Percentiles rank a stretch among this genome's conserved stretches.
These are phyloP conservation scores for Kalanchoe fedtschenkoi DNA, from an alignment of 164 flowering plant species.

Conservation along the genomic window DNA sequence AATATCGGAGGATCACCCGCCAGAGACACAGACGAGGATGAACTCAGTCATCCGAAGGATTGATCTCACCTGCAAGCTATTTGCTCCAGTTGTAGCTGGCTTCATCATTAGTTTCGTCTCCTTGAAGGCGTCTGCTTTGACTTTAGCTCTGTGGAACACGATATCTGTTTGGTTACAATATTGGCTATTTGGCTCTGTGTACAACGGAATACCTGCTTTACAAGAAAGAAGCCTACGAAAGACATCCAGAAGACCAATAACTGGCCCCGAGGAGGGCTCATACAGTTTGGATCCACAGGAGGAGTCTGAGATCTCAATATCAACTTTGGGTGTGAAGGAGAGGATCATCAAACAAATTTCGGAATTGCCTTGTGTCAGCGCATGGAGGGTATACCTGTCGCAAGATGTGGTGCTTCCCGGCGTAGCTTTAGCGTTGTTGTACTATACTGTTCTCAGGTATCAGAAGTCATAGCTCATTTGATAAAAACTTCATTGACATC, in stretches of 20 bases:
- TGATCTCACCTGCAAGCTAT: constrained; percentile 66
- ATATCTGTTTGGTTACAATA: constrained; percentile 58
- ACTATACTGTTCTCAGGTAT: constrained; percentile 82
- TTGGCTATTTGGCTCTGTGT: constrained; percentile 72
- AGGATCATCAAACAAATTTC: constrained; percentile 15
- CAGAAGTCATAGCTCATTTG: not conserved
- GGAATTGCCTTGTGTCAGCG: constrained; percentile 27
- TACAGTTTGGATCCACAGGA: constrained; percentile 15
- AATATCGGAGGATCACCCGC: constrained; percentile 57
- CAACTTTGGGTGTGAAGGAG: constrained; percentile 11
- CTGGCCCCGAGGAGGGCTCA: constrained; percentile 13
- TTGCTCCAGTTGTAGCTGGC: constrained; percentile 69
- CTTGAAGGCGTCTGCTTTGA: constrained; percentile 60
- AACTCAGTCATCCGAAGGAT: constrained; percentile 71
- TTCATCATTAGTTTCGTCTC: constrained; percentile 78
- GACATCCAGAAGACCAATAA: constrained; percentile 10
- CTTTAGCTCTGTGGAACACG: constrained; percentile 55
- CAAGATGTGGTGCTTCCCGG: constrained; percentile 81
- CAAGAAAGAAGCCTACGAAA: constrained; percentile 31
- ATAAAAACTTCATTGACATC: not conserved
- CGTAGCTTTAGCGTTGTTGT: constrained; percentile 60
- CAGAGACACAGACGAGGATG: constrained; percentile 43
- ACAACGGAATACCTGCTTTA: constrained; percentile 59
- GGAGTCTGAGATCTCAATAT: constrained; percentile 8
- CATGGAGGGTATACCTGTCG: constrained; percentile 63